Evolutionary conservation across 2,329 filamentous ascomycete genomes (phyloP).

Genomic region (Neocucurbitaria cava): DNA sequence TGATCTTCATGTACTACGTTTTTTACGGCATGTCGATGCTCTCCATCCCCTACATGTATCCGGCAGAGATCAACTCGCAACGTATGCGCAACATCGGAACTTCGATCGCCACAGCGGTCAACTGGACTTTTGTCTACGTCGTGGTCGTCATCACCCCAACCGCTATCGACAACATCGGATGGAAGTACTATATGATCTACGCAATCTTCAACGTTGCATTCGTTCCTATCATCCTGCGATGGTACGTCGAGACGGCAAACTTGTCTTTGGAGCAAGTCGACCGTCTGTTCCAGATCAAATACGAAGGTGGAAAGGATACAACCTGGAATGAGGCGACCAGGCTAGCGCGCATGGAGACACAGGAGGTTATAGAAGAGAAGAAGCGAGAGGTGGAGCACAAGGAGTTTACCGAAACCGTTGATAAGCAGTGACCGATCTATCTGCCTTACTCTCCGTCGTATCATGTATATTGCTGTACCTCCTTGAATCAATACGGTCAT

Average conservation of each 20-base stretch:
- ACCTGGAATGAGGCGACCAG: too few relatives aligned
- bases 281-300: background rate
- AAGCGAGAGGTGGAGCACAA: too few relatives aligned
- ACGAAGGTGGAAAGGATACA: too few relatives aligned
- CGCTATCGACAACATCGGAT: background rate
- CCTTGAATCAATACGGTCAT: too few relatives aligned
- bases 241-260: background rate
- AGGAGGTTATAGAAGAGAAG: too few relatives aligned
- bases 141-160: background rate
- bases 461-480: too few relatives aligned
- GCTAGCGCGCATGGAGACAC: too few relatives aligned
- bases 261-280: background rate
- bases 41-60: background rate
- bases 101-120: background rate
- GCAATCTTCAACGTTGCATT: background rate
- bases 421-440: too few relatives aligned
- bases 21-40: background rate
- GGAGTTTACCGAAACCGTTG: too few relatives aligned
- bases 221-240: background rate
- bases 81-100: background rate
- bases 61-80: background rate
- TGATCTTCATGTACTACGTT: background rate
- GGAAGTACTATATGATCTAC: background rate
- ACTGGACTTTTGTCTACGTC: background rate
- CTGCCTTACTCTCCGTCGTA: too few relatives aligned